Base-by-base conservation (phyloP, 2,329 filamentous ascomycete species). In the Dothideomycetes sp. region DNA sequence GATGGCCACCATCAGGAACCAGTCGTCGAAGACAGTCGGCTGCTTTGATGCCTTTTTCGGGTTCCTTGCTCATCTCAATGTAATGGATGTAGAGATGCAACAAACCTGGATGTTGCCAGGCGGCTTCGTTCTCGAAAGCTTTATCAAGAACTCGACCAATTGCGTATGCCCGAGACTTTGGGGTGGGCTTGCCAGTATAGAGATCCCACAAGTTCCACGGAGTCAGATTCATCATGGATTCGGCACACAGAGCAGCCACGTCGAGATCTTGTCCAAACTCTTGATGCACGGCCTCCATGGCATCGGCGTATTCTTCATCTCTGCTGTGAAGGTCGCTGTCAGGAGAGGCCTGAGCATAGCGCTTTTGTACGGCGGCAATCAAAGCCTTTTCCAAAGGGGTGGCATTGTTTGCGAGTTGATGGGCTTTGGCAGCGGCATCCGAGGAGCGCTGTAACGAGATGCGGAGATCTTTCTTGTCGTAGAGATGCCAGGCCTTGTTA, bases 71-170 rank as follows among this genome's bases (percentile, higher is more conserved):
- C 82, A 85, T 85, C 54, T 87, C 82, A 68, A 84, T 82, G 4
- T 84, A 70, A 51, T 86, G 82, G 27, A 85, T 82, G 56, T 87
- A 87, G 19, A 85, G 61, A 56, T 88, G 83, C 5, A 86, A 64
- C 0, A 87, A 58, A 0, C 82, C 83, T 0, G 83, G 78, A 52
- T 91, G 84, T 6, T 64, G 50, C 4, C 65, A 56, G 1, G 66
- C 72, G 13, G 65, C 67, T 2, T 67, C 57, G 3, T 68, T 63
- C 2, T 59, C 53, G 12, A 88, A 61, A 0, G 76, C 77, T 4
- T 56, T 60, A 23, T 84, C 79, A 3, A 85, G 64, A 0, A 80
- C 64, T 0, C 44, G 47, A 50, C 78, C 80, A 0, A 68, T 69
- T 35, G 82, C 74, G 2, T 78, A 42, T 0, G 78, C 79, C 8